Evolutionary conservation across 805 yeast genomes (phyloP), one percentile per base, ranked within the genome.

Genomic region (Wickerhamiella allomyrinae): DNA sequence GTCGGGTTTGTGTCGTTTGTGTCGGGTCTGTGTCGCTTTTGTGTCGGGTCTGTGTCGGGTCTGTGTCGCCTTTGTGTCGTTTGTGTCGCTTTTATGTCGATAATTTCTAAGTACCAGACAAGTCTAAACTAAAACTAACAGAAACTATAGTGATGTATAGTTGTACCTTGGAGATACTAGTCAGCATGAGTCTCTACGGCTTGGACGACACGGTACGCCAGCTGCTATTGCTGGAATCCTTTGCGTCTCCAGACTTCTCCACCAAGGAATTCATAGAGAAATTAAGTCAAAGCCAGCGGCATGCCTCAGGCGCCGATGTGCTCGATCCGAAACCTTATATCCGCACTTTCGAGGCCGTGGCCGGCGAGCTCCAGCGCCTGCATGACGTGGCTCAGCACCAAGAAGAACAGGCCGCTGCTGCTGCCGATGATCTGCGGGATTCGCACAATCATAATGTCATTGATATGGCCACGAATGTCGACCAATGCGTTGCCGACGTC

Each of bases 321-420:
- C 60, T 85, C 42, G 95, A 91, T 55, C 95, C 97, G 1, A 85
- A 84, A 54, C 97, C 97, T 2, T 91, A 83, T 57, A 89, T 89
- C 37, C 73, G 95, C 50, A 84, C 95, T 0, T 87, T 91, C 58
- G 96, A 89, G 57, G 76, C 87, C 1, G 83, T 91, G 2, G 64
- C 86, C 36, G 69, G 76, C 37, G 89, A 84, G 53, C 64, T 89
- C 49, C 73, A 75, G 52, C 67, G 67, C 39, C 61, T 91, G 34
- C 69, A 69, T 37, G 71, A 68, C 1, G 79, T 79, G 35, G 73
- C 86, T 2, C 56, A 61, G 4, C 57, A 59, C 13, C 69, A 68
- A 41, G 77, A 75, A 47, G 61, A 61, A 3, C 60, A 62, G n/a
- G 66, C 77, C 19, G 79, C 72, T 38, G 62, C 61, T 15, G 76